Percentiles rank a stretch among this genome's conserved stretches.
Conservation (phyloP, 1,284 basidiomycete genomes). For the Trichosporon sp. region DNA sequence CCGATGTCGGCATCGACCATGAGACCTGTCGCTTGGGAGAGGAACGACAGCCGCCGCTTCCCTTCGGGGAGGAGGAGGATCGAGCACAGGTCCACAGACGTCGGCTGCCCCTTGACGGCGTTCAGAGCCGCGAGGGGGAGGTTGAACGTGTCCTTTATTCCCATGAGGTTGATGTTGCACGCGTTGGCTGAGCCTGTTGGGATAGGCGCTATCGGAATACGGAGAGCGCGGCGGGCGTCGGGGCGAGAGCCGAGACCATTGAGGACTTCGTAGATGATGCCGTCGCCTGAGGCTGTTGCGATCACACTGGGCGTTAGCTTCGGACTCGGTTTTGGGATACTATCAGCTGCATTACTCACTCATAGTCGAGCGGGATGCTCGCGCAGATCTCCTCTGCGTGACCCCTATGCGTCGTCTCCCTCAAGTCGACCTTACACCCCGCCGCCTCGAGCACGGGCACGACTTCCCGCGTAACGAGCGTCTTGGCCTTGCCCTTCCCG, state of each 20-base stretch:
- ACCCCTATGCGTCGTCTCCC: slow-evolving; percentile 65
- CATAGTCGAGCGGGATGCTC: slow-evolving; percentile 60
- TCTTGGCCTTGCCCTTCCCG: slow-evolving; percentile 69
- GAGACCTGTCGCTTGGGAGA: slow-evolving; percentile 79
- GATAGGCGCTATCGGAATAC: slow-evolving; percentile 73
- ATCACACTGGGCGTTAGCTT: slow-evolving; percentile 53
- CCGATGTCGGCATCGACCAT: slow-evolving; percentile 84
- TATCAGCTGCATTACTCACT: slow-evolving; percentile 43
- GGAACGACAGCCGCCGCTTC: slow-evolving; percentile 66
- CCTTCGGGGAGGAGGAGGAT: slow-evolving; percentile 50
- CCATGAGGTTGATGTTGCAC: slow-evolving; percentile 46
- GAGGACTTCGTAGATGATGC: slow-evolving; percentile 81
- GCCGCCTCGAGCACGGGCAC: slow-evolving; percentile 76
- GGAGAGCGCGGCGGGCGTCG: slow-evolving; percentile 64
- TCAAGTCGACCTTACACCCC: slow-evolving; percentile 58
- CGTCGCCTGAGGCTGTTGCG: slow-evolving; percentile 83
- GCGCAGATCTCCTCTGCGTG: slow-evolving; percentile 71
- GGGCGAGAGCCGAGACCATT: slow-evolving; percentile 78
- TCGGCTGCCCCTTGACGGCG: slow-evolving; percentile 72
- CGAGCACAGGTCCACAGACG: slow-evolving; percentile 77
- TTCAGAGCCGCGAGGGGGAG: slow-evolving; percentile 71
- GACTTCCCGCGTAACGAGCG: slow-evolving; percentile 61
- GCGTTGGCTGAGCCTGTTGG: slow-evolving; percentile 61
- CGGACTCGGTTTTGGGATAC: not conserved
- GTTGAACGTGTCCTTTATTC: slow-evolving; percentile 61